A percentile compares a stretch with the other conserved stretches of the same genome.
These are phyloP conservation scores for Quercus lobata DNA, from an alignment of 331 rosid species.

Conservation along the genomic window DNA sequence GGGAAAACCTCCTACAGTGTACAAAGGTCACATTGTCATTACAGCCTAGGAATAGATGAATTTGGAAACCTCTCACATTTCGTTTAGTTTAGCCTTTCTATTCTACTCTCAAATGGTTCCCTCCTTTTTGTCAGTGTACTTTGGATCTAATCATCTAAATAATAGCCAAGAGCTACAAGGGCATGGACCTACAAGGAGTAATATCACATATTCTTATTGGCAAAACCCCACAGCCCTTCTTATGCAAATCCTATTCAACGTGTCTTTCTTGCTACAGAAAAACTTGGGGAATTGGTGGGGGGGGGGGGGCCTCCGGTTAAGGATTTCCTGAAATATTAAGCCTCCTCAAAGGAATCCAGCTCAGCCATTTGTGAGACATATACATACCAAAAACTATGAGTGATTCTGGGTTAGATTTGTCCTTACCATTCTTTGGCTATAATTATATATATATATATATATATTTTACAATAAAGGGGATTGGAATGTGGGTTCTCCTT, in stretches of 20 bases:
- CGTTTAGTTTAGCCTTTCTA: conserved; percentile 1
- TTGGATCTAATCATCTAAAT: conserved; percentile 17
- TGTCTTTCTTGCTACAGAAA: conserved; percentile 18
- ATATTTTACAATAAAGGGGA: no score
- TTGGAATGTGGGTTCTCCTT: no score
- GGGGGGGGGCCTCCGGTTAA: neutral
- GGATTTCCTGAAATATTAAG: conserved; percentile 11
- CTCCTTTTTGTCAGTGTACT: conserved; percentile 23
- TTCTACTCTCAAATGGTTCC: neutral
- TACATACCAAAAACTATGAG: conserved; percentile 22
- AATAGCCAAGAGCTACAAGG: conserved; percentile 28
- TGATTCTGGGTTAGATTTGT: conserved; percentile 62
- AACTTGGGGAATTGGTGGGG: conserved; percentile 11
- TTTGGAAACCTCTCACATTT: no score
- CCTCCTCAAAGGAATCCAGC: conserved; percentile 26
- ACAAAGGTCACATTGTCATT: conserved; percentile 11
- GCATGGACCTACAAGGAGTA: conserved; percentile 39
- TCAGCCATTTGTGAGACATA: conserved; percentile 36
- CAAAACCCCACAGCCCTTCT: conserved; percentile 32
- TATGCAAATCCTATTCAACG: neutral
- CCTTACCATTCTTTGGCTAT: conserved; percentile 46
- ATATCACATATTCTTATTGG: conserved; percentile 28
- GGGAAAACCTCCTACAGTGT: conserved; percentile 6
- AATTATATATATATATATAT: neutral
- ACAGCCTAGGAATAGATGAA: neutral